Base-by-base conservation (phyloP, 371 early-diverging fungal genomes). In the Batrachochytrium dendrobatidis region DNA sequence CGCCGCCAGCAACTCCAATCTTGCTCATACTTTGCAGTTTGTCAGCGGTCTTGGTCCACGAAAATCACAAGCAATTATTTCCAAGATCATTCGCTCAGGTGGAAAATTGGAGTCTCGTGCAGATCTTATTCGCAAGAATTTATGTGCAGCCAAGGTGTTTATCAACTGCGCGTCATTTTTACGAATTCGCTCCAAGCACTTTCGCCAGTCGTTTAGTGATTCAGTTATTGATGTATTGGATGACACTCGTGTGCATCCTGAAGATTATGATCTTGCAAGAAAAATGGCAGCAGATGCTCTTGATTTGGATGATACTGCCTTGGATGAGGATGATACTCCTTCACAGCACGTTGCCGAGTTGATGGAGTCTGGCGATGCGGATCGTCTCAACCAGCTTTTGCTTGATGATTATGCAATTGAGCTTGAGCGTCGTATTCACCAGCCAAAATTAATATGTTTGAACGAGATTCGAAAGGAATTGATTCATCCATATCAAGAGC, bases 261-360 rank as follows among this genome's bases (percentile, higher is more conserved):
- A 92, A 68, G 90, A 96, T 68, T 98, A 98, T 62, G 87, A 86
- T 25, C 72, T 94, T 34, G 97, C 97, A 1, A 82, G 96, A 30
- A 94, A 98, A 69, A 95, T 97, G 94, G 97, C 94, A 3, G 88
- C 91, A 8, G 96, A 95, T 68, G 97, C 98, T 0, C 73, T 95
- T 34, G 97, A 96, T 61, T 82, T 92, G 50, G 96, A 95, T 53
- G 94, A 90, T 48, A 84, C 83, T 34, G 85, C 80, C 22, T 82
- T 82, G 63, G 88, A 89, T 8, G 88, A 86, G 34, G 84, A 80
- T 31, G 86, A 82, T 46, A 69, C 76, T 33, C 83, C 82, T 3
- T 87, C 86, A 22, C 71, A 76, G 48, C 80, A 88, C 59, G 91
- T 95, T 7, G 75, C 81, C 7, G 91, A 93, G 63, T 70, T 94